Conservation (phyloP, 805 yeast genomes). For the Yarrowia yakushimensis region DNA sequence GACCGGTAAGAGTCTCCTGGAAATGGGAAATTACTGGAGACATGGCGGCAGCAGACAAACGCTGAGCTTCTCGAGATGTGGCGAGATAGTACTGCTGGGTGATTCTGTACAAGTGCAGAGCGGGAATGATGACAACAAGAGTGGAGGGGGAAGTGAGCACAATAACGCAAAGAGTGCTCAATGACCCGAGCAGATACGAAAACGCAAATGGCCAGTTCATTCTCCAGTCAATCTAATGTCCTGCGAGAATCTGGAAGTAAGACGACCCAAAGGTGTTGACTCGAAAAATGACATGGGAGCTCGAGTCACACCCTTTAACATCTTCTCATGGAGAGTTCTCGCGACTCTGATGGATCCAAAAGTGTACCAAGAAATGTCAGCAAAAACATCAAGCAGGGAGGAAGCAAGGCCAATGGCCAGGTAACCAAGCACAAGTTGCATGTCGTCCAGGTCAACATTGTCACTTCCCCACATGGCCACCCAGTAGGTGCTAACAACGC, state of each 20-base stretch:
- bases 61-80: constrained; percentile 72
- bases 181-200: constrained; percentile 41
- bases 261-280: constrained; percentile 90
- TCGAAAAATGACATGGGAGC: constrained; percentile 96
- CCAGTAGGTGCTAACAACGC: constrained; percentile 73
- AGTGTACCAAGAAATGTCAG: constrained; percentile 59
- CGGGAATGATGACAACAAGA: constrained; percentile 65
- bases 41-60: constrained; percentile 63
- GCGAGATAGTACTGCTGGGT: constrained; percentile 68
- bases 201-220: constrained; percentile 39
- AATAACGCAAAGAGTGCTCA: constrained; percentile 71
- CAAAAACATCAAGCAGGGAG: constrained; percentile 51
- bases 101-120: constrained; percentile 58
- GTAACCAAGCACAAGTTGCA: constrained; percentile 64
- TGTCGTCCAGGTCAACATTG: constrained; percentile 54
- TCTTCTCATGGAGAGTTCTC: constrained; percentile 58
- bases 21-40: constrained; percentile 80
- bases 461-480: constrained; percentile 87
- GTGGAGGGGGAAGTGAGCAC: constrained; percentile 80
- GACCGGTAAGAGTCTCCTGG: constrained; percentile 76
- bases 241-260: constrained; percentile 82
- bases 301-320: constrained; percentile 69
- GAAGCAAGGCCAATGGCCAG: constrained; percentile 52
- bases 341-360: constrained; percentile 31
- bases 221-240: constrained; percentile 85